Evolutionary conservation across 2,329 filamentous ascomycete genomes (phyloP).

Genomic region (Dichotomopilus funicola): DNA sequence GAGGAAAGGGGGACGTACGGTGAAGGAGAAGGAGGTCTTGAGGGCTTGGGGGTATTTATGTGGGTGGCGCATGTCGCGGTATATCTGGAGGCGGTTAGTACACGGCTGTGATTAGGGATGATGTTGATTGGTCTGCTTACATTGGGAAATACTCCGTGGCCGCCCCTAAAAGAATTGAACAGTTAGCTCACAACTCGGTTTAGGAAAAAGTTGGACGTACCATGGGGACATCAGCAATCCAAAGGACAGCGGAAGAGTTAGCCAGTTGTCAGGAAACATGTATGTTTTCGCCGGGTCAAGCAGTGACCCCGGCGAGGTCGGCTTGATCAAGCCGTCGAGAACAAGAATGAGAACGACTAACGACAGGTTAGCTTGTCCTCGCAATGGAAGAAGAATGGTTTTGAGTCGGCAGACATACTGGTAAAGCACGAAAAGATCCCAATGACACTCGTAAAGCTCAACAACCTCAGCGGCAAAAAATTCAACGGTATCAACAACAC

Average conservation of each 20-base stretch:
- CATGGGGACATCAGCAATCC: constrained; percentile 78
- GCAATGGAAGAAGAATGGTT: too few relatives aligned
- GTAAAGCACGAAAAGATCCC: constrained; percentile 87
- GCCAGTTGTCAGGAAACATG: constrained; percentile 79
- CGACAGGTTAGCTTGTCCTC: constrained; percentile 5
- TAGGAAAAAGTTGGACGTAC: constrained; percentile 9
- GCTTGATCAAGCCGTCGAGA: constrained; percentile 80
- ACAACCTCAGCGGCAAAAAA: constrained; percentile 72
- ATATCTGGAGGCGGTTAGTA: constrained; percentile 38
- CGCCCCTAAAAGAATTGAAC: constrained; percentile 45
- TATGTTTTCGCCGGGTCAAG: constrained; percentile 72
- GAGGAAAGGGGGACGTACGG: constrained; percentile 43
- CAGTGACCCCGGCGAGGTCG: constrained; percentile 72
- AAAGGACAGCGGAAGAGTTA: constrained; percentile 78
- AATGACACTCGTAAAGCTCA: constrained; percentile 86
- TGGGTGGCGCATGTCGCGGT: constrained; percentile 63
- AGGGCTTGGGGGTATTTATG: constrained; percentile 72
- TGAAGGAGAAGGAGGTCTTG: constrained; percentile 77
- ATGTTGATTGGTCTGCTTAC: constrained; percentile 28
- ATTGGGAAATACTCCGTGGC: constrained; percentile 72
- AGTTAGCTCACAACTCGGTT: background rate
- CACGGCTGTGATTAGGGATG: background rate
- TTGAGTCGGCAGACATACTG: constrained; percentile 47
- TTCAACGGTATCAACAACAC: constrained; percentile 72
- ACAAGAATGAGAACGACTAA: constrained; percentile 78